Evolutionary conservation across 768 basidiomycete species (phyloP).

Genomic region (Podaxis rugospora): DNA sequence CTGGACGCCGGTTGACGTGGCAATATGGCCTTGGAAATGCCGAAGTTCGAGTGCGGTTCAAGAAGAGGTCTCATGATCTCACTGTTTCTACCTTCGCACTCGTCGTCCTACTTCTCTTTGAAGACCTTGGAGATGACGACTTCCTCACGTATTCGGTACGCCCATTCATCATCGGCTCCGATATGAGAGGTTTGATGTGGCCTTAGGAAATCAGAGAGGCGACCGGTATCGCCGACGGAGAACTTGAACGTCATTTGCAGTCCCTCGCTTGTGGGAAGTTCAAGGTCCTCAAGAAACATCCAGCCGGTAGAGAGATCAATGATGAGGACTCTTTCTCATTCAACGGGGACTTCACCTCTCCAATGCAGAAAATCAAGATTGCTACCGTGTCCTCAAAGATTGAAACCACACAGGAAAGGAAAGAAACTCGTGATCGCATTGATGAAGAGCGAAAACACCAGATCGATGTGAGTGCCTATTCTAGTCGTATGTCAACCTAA

Average conservation of each 20-base stretch:
- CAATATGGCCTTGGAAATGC: constrained; percentile 86
- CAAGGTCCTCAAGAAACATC: constrained; percentile 89
- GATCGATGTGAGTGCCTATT: constrained; percentile 68
- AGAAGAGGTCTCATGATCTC: constrained; percentile 74
- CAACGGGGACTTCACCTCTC: constrained; percentile 76
- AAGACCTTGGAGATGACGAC: constrained; percentile 62
- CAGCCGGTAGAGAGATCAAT: constrained; percentile 79
- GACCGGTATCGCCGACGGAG: constrained; percentile 68
- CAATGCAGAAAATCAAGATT: constrained; percentile 89
- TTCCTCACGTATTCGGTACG: constrained; percentile 74
- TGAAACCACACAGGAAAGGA: constrained; percentile 82
- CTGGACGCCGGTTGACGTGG: constrained; percentile 89
- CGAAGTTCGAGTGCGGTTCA: constrained; percentile 84
- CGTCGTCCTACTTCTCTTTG: constrained; percentile 85
- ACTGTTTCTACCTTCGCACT: constrained; percentile 90
- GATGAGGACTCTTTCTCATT: constrained; percentile 82
- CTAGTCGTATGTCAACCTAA: constrained; percentile 1
- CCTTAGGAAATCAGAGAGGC: constrained; percentile 77
- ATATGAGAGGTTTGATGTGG: constrained; percentile 1
- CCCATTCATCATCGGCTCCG: neutral
- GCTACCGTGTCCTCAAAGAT: constrained; percentile 84
- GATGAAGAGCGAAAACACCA: constrained; percentile 90
- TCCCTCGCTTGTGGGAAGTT: constrained; percentile 94
- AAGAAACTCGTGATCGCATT: constrained; percentile 84
- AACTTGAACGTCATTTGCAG: constrained; percentile 90